Evolutionary conservation across 1,139 yeast species (phyloP).

Genomic region (Geotrichum australiense): DNA sequence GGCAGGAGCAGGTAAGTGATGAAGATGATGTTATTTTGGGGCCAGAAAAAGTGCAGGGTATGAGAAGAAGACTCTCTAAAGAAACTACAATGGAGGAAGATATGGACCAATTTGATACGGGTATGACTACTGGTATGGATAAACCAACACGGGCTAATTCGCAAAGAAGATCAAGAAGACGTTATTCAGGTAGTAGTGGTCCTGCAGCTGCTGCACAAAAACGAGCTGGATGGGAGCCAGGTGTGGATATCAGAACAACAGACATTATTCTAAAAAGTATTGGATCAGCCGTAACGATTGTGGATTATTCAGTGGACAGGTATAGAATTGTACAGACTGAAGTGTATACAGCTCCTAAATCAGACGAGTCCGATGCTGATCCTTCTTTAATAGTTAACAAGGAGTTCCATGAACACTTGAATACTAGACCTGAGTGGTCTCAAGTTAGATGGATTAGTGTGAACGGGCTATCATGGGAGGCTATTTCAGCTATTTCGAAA

Average conservation of each 20-base stretch:
- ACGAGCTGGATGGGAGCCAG: slow-evolving; percentile 49
- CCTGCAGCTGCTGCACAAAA: slow-evolving; percentile 25
- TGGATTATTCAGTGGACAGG: slow-evolving; percentile 41
- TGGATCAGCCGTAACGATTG: slow-evolving; percentile 43
- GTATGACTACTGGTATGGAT: background rate
- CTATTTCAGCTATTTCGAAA: slow-evolving; percentile 39
- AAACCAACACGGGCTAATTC: background rate
- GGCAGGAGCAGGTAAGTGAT: background rate
- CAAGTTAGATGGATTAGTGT: slow-evolving; percentile 49
- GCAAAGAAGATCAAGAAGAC: slow-evolving; percentile 17
- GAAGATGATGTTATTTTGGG: no score
- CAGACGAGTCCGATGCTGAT: slow-evolving; percentile 9
- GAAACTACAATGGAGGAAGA: no score
- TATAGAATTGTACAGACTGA: slow-evolving; percentile 39
- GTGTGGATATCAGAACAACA: slow-evolving; percentile 44
- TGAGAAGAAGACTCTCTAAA: no score
- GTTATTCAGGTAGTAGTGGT: slow-evolving; percentile 21
- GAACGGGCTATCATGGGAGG: slow-evolving; percentile 53
- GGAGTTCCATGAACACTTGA: slow-evolving; percentile 25
- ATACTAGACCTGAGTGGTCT: slow-evolving; percentile 41
- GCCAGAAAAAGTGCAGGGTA: no score
- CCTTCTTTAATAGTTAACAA: slow-evolving; percentile 17
- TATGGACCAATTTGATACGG: background rate
- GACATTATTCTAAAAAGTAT: slow-evolving; percentile 43
- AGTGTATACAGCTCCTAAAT: slow-evolving; percentile 18